These are phyloP conservation scores for Trichoderma brevicompactum DNA, from an alignment of 2,329 filamentous ascomycete species.

Conservation along the genomic window DNA sequence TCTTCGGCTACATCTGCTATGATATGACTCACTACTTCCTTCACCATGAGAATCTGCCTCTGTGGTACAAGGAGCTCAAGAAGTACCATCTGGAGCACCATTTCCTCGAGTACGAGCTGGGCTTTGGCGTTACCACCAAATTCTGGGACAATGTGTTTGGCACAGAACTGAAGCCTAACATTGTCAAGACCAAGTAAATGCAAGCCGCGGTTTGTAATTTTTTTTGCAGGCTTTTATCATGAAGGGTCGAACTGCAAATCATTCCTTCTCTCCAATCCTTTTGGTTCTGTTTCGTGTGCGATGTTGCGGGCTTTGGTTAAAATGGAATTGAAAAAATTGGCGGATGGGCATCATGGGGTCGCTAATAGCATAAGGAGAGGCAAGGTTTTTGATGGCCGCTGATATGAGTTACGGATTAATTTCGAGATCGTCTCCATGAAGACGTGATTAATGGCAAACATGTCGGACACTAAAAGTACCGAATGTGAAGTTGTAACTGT, in stretches of 20 bases:
- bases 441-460: neutral
- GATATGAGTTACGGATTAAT: conserved; percentile 18
- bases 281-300: neutral
- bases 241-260: neutral
- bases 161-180: conserved; percentile 68
- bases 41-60: conserved; percentile 88
- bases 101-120: conserved; percentile 97
- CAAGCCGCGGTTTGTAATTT: neutral
- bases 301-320: conserved; percentile 6
- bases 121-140: conserved; percentile 92
- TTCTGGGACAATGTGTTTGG: conserved; percentile 96
- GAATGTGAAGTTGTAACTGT: neutral
- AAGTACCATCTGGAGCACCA: conserved; percentile 98
- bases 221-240: neutral
- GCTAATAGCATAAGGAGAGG: neutral
- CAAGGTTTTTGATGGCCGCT: conserved; percentile 1
- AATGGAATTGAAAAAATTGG: neutral
- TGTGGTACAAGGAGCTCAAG: conserved; percentile 90
- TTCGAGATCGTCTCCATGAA: conserved; percentile 5
- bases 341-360: neutral
- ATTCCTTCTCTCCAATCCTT: neutral
- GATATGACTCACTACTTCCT: conserved; percentile 99
- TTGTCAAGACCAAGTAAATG: conserved; percentile 42
- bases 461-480: neutral
- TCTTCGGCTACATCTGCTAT: conserved; percentile 96